These are phyloP conservation scores for Cystobasidium ongulense DNA, from an alignment of 768 basidiomycete genomes.

Conservation along the genomic window DNA sequence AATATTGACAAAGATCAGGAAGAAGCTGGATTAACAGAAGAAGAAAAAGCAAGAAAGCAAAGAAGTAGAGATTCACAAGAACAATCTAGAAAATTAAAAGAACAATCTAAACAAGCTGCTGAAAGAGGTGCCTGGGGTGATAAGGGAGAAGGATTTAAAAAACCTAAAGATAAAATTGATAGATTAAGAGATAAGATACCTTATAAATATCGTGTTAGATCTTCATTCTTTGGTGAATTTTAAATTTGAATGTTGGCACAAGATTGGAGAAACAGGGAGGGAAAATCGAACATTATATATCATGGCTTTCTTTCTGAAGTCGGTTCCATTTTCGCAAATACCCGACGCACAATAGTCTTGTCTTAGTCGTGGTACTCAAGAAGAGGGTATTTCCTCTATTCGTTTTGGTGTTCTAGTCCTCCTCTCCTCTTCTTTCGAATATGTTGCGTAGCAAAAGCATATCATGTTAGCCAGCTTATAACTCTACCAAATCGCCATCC, in stretches of 20 bases:
- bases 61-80: constrained; percentile 15
- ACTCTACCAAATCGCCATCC: too few species aligned
- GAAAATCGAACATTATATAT: not conserved
- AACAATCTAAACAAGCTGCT: constrained; percentile 35
- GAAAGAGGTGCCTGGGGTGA: constrained; percentile 37
- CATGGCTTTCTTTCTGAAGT: not conserved
- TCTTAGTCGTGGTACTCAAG: too few species aligned
- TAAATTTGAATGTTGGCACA: constrained; percentile 10
- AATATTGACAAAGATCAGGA: not conserved
- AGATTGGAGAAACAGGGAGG: not conserved
- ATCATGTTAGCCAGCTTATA: too few species aligned
- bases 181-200: constrained; percentile 38
- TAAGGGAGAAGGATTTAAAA: constrained; percentile 32
- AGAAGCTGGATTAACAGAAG: constrained; percentile 34
- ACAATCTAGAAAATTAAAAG: constrained; percentile 38
- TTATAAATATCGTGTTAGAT: constrained; percentile 37
- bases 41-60: constrained; percentile 31
- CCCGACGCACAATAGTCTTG: too few species aligned
- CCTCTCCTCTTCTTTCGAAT: too few species aligned
- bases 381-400: too few species aligned
- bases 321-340: too few species aligned
- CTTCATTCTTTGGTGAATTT: constrained; percentile 30
- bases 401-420: too few species aligned
- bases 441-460: too few species aligned
- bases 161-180: constrained; percentile 40